Evolutionary conservation across 179 eudicot genomes (phyloP).

Genomic region (Drosera spatulata): DNA sequence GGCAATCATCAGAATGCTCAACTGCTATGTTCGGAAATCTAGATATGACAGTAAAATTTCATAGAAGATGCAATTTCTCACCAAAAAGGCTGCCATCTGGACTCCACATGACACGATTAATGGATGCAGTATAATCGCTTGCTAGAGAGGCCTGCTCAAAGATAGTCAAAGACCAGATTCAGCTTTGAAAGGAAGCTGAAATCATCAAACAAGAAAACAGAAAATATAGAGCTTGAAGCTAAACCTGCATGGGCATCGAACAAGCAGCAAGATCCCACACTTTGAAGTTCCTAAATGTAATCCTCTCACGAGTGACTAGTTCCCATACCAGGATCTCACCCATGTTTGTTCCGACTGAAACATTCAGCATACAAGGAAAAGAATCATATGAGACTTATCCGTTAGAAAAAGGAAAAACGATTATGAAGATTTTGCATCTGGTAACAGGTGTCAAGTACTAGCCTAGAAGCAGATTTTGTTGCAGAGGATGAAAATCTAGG

Average conservation of each 20-base stretch:
- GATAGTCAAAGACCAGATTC: neutral
- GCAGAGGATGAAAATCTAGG: slow-evolving; percentile 83
- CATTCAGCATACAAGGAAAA: slow-evolving; percentile 1
- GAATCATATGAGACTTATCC: neutral
- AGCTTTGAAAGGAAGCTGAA: neutral
- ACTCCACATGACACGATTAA: slow-evolving; percentile 80
- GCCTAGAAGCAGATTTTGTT: slow-evolving; percentile 72
- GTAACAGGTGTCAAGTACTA: slow-evolving; percentile 9
- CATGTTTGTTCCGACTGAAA: slow-evolving; percentile 71
- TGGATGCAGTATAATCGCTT: slow-evolving; percentile 49
- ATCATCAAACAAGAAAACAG: neutral
- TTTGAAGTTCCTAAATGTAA: slow-evolving; percentile 44
- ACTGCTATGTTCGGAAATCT: neutral
- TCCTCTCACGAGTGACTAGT: slow-evolving; percentile 43
- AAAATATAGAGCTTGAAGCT: neutral
- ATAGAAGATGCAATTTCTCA: slow-evolving; percentile 13
- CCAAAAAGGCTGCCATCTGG: slow-evolving; percentile 78
- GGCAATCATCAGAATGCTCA: no score
- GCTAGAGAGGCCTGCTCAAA: slow-evolving; percentile 40
- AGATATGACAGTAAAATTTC: no score
- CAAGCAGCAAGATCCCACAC: slow-evolving; percentile 56
- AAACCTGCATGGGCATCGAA: slow-evolving; percentile 59
- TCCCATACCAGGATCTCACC: slow-evolving; percentile 85
- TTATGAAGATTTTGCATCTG: neutral
- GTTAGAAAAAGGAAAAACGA: neutral